Evolutionary conservation across 1,139 yeast genomes (phyloP), one percentile per base, ranked within the genome.

Genomic region (Diutina mesorugosa): DNA sequence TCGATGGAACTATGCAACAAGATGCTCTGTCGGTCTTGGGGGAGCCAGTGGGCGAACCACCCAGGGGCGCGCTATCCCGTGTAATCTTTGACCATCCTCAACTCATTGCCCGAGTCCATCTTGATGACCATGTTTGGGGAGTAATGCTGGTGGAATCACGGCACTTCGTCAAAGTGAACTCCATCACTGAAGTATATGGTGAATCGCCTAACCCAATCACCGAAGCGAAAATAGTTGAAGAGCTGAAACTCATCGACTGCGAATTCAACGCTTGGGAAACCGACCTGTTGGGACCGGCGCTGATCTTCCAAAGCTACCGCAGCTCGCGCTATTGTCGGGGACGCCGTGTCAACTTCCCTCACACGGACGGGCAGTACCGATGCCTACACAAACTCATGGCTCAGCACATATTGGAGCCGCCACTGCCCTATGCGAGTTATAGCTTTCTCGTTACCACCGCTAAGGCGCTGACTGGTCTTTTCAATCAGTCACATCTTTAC

Each of bases 401-500:
- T 16, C 30, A 30, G 12, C 16, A 26, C n/a, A 28, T 21, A 7
- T 29, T 3, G 57, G 48, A 6, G 52, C 35, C 21, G 4, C 50
- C 32, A n/a, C 18, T 35, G 14, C 28, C 46, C 29, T 26, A 2
- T 60, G 61, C 35, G 30, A 53, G 9, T 63, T 68, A 6, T 21
- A 60, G 62, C 29, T 72, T 77, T 55, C 61, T 82, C 1, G 61
- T 78, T 2, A 77, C 77, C 0, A 71, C 85, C 0, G 77, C 85
- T 0, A 71, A 74, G 1, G 62, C 68, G 32, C 68, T 67, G 51
- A 61, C 76, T 4, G 84, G 77, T 0, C 62, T 85, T n/a, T 81
- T 82, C 62, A 69, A 79, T 38, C 71, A 73, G 0, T 77, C 79
- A 47, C 72, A 77, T 4, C 67, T 85, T 21, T 72, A 77, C 51